Conservation (phyloP, 106 monocot genomes). For the Chionographis japonica region DNA sequence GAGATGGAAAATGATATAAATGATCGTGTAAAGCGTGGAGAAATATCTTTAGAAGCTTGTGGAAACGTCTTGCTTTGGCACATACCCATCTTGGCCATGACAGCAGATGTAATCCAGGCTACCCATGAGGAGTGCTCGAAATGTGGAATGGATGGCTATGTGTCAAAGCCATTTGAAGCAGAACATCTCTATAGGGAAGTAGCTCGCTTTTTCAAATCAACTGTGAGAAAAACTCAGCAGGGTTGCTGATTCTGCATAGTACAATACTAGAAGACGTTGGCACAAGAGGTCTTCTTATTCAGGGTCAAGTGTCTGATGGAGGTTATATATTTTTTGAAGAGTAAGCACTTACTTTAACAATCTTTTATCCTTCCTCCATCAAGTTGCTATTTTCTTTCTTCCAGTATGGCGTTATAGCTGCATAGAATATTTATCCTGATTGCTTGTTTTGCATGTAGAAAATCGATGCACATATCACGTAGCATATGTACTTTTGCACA, state of each 20-base stretch:
- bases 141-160: slow-evolving; percentile 97
- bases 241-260: slow-evolving; percentile 6
- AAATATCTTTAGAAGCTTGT: slow-evolving; percentile 28
- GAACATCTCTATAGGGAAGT: slow-evolving; percentile 96
- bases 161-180: slow-evolving; percentile 99
- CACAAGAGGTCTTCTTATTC: slow-evolving; percentile 7
- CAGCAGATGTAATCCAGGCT: slow-evolving; percentile 98
- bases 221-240: slow-evolving; percentile 40
- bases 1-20: slow-evolving; percentile 64
- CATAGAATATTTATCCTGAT: too few species aligned
- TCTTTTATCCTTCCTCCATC: too few species aligned
- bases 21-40: slow-evolving; percentile 45
- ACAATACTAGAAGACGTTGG: slow-evolving; percentile 9
- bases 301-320: slow-evolving; percentile 10
- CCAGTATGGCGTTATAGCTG: too few species aligned
- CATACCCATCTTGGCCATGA: slow-evolving; percentile 94
- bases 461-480: too few species aligned
- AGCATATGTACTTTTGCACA: too few species aligned
- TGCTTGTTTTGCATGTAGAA: too few species aligned
- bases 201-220: slow-evolving; percentile 61
- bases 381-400: too few species aligned
- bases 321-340: slow-evolving; percentile 8
- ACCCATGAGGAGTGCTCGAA: slow-evolving; percentile 83
- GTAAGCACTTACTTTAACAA: slow-evolving; percentile 8
- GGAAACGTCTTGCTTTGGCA: slow-evolving; percentile 49